Conservation (phyloP, 768 basidiomycete species). For the Boletus huronensis region DNA sequence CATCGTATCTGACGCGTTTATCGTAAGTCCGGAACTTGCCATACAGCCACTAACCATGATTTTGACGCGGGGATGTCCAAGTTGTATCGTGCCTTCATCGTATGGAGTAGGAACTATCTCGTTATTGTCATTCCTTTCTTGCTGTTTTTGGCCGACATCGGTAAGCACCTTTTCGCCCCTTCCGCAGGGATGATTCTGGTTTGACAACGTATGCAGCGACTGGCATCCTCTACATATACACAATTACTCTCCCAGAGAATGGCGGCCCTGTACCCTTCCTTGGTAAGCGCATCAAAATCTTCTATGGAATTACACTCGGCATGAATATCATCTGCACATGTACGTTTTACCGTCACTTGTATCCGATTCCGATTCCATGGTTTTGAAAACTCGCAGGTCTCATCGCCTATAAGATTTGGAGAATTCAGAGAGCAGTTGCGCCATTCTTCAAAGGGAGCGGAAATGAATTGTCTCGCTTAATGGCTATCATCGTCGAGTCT, state of each 20-base stretch:
- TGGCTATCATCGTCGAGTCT: not conserved
- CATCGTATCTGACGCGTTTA: not conserved
- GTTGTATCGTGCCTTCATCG: not conserved
- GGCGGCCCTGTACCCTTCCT: fast-evolving
- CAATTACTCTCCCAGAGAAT: not conserved
- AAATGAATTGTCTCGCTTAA: not conserved
- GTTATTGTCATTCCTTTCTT: not conserved
- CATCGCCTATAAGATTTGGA: not conserved
- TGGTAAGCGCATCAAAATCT: not conserved
- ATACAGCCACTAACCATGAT: not conserved
- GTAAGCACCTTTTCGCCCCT: not conserved
- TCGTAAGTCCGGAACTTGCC: not conserved
- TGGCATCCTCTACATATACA: not conserved
- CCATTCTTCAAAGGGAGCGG: not conserved
- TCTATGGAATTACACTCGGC: not conserved
- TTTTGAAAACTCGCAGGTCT: not conserved
- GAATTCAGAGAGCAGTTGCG: not conserved
- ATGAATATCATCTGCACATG: not conserved
- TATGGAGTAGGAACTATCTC: not conserved
- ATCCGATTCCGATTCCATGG: not conserved
- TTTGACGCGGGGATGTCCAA: not conserved
- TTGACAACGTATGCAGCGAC: not conserved
- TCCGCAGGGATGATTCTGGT: not conserved
- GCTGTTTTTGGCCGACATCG: not conserved
- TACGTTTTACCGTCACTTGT: not conserved